Base-by-base conservation (phyloP, 306 rosid genomes). In the Alnus rubra region DNA sequence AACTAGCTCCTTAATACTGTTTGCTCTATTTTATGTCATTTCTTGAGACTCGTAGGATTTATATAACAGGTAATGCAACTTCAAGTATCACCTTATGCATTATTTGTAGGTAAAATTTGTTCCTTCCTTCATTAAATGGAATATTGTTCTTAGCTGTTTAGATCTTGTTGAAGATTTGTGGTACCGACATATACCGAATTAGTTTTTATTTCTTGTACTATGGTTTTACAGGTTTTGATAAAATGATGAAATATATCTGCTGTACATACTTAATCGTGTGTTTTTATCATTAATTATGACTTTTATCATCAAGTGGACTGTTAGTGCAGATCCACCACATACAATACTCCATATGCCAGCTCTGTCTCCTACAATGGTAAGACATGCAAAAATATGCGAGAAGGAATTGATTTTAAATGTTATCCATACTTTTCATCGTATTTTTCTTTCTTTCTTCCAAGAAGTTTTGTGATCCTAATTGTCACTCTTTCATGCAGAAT, bases 341-440 rank as follows among this genome's bases (percentile, higher is more conserved):
- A 58, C 75, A 18, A 90, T 92, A 75, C 88, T 95, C 80, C 88
- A 77, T 69, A 95, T 95, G 98, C 98, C 98, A 28, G 98, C 98
- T 42, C 81, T 95, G 74, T 95, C 98, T 69, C 98, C 98, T 84
- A 95, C 98, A 42, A 95, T 95, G 98, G 98, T 95, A 86, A 88
- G 90, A 79, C 75, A 45, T 75, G 68, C 11, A 42, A 30, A 58
- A 2, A 58, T 9, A 58, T 28, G 65, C 2, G 10, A 67, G 15
- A 4, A 39, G 54, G 65, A 64, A 44, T 42, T 67, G 72, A 19
- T 48, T 77, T 60, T 60, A 13, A 48, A 48, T 81, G 69, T 67
- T 53, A 49, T 53, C 51, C 76, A 50, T 54, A 48, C 45, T 80
- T 63, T 65, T 64, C 52, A 30, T 49, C 28, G 73, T 35, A 10